Base-by-base conservation (phyloP, 2,329 filamentous ascomycete genomes). In the Fusarium mexicanum region DNA sequence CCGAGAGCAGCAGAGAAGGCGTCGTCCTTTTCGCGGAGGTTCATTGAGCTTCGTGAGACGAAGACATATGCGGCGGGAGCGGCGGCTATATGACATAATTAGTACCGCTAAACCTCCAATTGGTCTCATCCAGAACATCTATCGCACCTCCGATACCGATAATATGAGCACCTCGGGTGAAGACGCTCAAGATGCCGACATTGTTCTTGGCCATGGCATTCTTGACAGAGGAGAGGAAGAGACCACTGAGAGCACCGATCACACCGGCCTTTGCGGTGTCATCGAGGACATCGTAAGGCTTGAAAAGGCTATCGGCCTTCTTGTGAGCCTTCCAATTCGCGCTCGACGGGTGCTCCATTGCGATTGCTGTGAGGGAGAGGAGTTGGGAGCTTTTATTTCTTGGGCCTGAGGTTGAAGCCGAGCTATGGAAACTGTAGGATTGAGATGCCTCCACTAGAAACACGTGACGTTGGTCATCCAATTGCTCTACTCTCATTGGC, bases 161-260 rank as follows among this genome's bases (percentile, higher is more conserved):
- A 57, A 92, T 92, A 80, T 91, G 87, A 75, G 95, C 95, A 65
- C 91, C 92, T 79, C 91, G 90, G 53, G 93, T 93, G 81, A 98
- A 91, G 79, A 98, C 89, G 76, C 93, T 93, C 86, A 92, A 90
- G 71, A 91, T 89, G 78, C 95, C 94, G 75, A 96, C 87, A 83
- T 98, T 98, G 81, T 90, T 88, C 86, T 91, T 95, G 63, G 92
- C 88, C 77, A 98, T 89, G 67, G 95, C 94, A 86, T 97, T 98
- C 86, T 95, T 93, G 75, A 97, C 88, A 63, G 93, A 92, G 58
- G 94, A 92, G 69, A 93, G 82, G 83, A 94, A 88, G 80, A 93
- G 85, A 78, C 95, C 95, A 69, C 89, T 89, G 68, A 86, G 85
- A 79, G 91, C 91, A 70, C 92, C 91, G 78, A 94, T 84, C 73